These are phyloP conservation scores for Solanum tacnaense DNA, from an alignment of 257 asterid genomes.

Conservation along the genomic window DNA sequence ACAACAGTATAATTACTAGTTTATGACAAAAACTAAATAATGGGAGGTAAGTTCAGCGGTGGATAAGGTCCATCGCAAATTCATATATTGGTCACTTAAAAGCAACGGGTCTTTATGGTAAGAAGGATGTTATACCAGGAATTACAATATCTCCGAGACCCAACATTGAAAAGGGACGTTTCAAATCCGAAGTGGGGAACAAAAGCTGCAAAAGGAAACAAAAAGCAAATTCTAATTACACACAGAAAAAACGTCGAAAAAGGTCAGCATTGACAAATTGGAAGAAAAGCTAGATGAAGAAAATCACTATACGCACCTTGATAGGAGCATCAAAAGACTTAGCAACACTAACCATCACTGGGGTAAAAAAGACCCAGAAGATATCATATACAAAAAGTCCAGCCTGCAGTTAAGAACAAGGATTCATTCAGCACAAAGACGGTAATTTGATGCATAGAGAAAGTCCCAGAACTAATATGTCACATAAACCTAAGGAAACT, in stretches of 20 bases:
- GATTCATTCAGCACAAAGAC: not conserved
- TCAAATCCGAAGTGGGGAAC: slow-evolving; percentile 75
- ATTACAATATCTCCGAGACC: slow-evolving; percentile 98
- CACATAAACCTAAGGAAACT: not conserved
- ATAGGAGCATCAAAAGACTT: slow-evolving; percentile 96
- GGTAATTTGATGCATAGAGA: not conserved
- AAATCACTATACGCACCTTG: slow-evolving; percentile 34
- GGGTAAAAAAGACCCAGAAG: slow-evolving; percentile 97
- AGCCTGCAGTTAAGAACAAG: slow-evolving; percentile 41
- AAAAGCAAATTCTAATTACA: not conserved
- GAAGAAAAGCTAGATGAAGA: not conserved
- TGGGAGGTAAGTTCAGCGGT: not conserved
- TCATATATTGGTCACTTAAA: not conserved
- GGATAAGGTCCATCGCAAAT: not conserved
- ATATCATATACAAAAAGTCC: slow-evolving; percentile 92
- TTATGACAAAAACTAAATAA: not conserved
- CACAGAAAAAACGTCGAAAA: not conserved
- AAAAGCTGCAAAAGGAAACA: slow-evolving; percentile 53
- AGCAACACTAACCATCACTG: slow-evolving; percentile 97
- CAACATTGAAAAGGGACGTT: slow-evolving; percentile 94
- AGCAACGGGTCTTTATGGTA: not conserved
- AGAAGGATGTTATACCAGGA: slow-evolving; percentile 52
- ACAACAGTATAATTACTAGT: not conserved
- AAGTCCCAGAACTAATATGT: not conserved
- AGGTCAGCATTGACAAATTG: not conserved